Base-by-base conservation (phyloP, 2,329 filamentous ascomycete species). In the Cladosporium oxysporum region DNA sequence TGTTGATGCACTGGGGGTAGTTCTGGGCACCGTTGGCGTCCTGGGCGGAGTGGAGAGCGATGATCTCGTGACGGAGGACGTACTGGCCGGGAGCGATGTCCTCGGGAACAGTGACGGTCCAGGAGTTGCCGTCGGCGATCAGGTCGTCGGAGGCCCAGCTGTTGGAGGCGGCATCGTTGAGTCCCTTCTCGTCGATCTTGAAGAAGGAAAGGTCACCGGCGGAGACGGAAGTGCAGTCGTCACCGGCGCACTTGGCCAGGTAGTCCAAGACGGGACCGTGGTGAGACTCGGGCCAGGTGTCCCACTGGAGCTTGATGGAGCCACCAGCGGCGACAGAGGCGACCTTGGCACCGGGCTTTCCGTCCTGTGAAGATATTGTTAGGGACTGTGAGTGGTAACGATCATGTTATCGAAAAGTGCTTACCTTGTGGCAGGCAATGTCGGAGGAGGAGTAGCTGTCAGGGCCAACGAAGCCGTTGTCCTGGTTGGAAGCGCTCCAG, bases 181-280 rank as follows among this genome's bases (percentile, higher is more conserved):
- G 81, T 64, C 87, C 88, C 37, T 76, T 79, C 66, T 83, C 82
- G 44, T 84, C 82, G 66, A 90, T 88, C 82, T 90, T 90, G 83
- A 88, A 86, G 76, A 84, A 90, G 69, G 84, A 76, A 35, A 89
- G 81, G 4, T 78, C 73, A 2, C 76, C 78, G 76, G 86, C 84
- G 76, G 85, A 83, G 65, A 83, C 85, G 1, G 76, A 75, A 47
- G 83, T 79, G 76, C 85, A 89, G 74, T 87, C 82, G 12, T 63
- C 61, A 26, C 83, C 85, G 53, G 62, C 64, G 77, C 85, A 88
- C 70, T 82, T 82, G 65, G 88, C 88, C n/a, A 90, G 78, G 79
- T 90, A 90, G 75, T 84, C 84, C 68, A 90, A 82, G 71, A 90
- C 83, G 10, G 88, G 87, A 2, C 87, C 87, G 69, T 88, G 82